Evolutionary conservation across 2,329 filamentous ascomycete species (phyloP).

Genomic region (Leptographium radiaticola): DNA sequence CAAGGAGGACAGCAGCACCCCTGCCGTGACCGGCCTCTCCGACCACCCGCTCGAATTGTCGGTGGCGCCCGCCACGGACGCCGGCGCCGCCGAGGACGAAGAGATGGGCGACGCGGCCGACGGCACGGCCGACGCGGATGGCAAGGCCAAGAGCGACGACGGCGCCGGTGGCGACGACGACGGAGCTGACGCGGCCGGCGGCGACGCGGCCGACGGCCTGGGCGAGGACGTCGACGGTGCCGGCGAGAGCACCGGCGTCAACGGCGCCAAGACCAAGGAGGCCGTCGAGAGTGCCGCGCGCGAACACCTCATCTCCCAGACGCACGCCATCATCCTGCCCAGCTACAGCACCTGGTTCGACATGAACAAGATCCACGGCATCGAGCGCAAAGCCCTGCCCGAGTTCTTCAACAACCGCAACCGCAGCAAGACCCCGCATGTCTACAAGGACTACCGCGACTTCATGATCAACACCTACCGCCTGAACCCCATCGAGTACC

Average conservation of each 20-base stretch:
- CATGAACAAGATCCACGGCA: constrained; percentile 81
- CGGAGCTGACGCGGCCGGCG: neutral
- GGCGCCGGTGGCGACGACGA: neutral
- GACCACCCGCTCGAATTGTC: constrained; percentile 61
- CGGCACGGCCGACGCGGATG: neutral
- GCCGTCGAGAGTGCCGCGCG: constrained; percentile 75
- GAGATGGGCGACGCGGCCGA: constrained; percentile 56
- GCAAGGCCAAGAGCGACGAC: constrained; percentile 5
- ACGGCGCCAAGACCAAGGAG: constrained; percentile 59
- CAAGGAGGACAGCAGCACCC: constrained; percentile 49
- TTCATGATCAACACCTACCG: constrained; percentile 99
- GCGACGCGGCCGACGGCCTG: constrained; percentile 18
- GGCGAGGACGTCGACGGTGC: constrained; percentile 29
- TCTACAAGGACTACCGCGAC: constrained; percentile 98
- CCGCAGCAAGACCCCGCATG: constrained; percentile 90
- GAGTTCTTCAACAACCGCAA: constrained; percentile 99
- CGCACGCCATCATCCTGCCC: constrained; percentile 88
- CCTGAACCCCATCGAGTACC: constrained; percentile 86
- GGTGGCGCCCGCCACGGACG: constrained; percentile 48
- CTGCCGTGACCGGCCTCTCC: constrained; percentile 36
- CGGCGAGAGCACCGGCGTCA: constrained; percentile 31
- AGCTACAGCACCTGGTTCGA: constrained; percentile 99
- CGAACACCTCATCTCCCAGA: constrained; percentile 84
- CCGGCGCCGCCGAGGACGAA: constrained; percentile 54
- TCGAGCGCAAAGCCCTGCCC: constrained; percentile 87